A percentile compares a stretch with the other conserved stretches of the same genome.
Conservation (phyloP, 1,284 basidiomycete species). For the Kalmanozyma brasiliensis region DNA sequence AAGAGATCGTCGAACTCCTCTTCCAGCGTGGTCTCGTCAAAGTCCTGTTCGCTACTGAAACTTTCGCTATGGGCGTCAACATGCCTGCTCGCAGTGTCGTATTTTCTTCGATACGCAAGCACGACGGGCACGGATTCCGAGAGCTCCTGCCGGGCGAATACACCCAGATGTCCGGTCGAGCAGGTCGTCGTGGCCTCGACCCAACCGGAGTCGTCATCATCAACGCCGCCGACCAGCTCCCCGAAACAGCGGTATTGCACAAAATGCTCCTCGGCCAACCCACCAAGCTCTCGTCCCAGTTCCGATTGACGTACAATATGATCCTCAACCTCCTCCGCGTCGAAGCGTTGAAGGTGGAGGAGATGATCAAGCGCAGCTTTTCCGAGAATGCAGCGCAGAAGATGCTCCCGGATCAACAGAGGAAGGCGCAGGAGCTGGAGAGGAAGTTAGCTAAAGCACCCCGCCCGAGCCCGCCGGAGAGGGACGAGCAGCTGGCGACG, state of each 20-base stretch:
- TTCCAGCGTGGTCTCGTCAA: slow-evolving; percentile 97
- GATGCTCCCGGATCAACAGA: slow-evolving; percentile 90
- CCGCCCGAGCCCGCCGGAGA: slow-evolving; percentile 73
- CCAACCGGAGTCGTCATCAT: slow-evolving; percentile 95
- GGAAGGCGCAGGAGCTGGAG: slow-evolving; percentile 78
- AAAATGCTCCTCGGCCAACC: slow-evolving; percentile 94
- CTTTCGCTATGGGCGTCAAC: slow-evolving; percentile 97
- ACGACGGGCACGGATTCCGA: slow-evolving; percentile 92
- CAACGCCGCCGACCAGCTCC: slow-evolving; percentile 80
- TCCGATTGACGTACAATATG: slow-evolving; percentile 99
- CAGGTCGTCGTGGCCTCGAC: slow-evolving; percentile 93
- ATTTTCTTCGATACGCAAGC: slow-evolving; percentile 93
- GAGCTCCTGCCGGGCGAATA: slow-evolving; percentile 76
- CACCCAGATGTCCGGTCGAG: slow-evolving; percentile 99
- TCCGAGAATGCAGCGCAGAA: slow-evolving; percentile 96
- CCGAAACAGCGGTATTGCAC: slow-evolving; percentile 73
- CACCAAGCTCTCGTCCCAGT: slow-evolving; percentile 93
- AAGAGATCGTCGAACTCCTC: slow-evolving; percentile 91
- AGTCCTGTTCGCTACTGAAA: slow-evolving; percentile 97
- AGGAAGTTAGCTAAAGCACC: slow-evolving; percentile 76
- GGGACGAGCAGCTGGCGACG: slow-evolving; percentile 75
- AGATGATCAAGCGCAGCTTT: slow-evolving; percentile 99
- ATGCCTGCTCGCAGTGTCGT: slow-evolving; percentile 99
- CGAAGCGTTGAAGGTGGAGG: slow-evolving; percentile 94
- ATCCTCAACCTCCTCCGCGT: slow-evolving; percentile 96